Evolutionary conservation across 371 early-diverging fungal genomes (phyloP), one percentile per base, ranked within the genome.

Genomic region (Lichtheimia ornata): DNA sequence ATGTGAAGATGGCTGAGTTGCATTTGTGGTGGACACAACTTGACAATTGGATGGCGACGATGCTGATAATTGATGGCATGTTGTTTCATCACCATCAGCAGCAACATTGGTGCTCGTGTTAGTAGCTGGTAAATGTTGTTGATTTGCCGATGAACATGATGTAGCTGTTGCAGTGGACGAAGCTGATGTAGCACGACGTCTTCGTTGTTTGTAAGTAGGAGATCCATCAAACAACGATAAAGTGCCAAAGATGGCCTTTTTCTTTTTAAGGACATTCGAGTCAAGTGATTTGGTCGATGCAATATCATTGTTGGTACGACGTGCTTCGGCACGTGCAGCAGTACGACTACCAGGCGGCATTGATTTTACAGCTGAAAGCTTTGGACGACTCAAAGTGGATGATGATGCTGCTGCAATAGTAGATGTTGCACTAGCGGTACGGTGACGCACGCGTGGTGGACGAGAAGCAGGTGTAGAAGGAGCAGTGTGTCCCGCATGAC

Each of bases 191-290:
- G 85, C 83, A 24, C 87, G 79, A 70, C 94, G 77, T 51, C 88
- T 73, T 30, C 91, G 76, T 63, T 88, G 87, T 63, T 90, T 90
- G 72, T 88, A 88, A 1, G 84, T 85, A 7, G 88, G 88, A 3
- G 88, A 84, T 3, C 88, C 88, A 45, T 88, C 91, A 72, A 90
- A 86, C 15, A 90, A 74, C 4, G 84, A 77, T 49, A 88, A 73
- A 43, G 82, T 73, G 28, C 87, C 87, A 73, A 85, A 84, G 24
- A 86, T 71, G 0, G 71, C 62, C 40, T 74, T 74, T 9, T 70
- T 72, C 57, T 77, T 77, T 47, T 72, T 70, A 17, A 77, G 55
- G 9, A 71, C 61, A 50, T 72, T 76, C n/a, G 71, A 59, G 61
- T 77, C 77, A 44, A 77, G 50, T 11, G 76, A 70, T 47, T 47